Percentiles rank a stretch among this genome's conserved stretches.
Evolutionary conservation across 108 stramenopile species (phyloP).

Genomic region (Ochromonas danica): DNA sequence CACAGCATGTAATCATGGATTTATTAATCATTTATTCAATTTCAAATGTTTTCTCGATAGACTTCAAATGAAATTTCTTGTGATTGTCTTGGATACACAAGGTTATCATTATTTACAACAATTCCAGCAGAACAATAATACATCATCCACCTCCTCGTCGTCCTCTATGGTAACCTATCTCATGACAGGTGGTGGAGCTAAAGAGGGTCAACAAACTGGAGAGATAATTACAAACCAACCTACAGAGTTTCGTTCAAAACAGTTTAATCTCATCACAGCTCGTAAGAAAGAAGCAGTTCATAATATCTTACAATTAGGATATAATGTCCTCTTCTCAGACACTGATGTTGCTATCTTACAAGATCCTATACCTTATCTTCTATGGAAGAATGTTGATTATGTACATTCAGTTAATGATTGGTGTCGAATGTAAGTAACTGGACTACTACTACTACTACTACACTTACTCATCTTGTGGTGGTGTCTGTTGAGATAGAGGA

Average conservation of each 20-base stretch:
- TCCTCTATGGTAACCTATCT: no score
- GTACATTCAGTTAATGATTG: slow-evolving; percentile 21
- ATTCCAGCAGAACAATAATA: not conserved
- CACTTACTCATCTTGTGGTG: no score
- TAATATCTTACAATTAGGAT: slow-evolving; percentile 20
- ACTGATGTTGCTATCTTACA: slow-evolving; percentile 28
- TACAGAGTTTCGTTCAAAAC: slow-evolving; percentile 11
- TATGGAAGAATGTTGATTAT: slow-evolving; percentile 28
- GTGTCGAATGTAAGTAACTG: slow-evolving; percentile 8
- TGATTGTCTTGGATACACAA: not conserved
- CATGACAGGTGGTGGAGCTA: no score
- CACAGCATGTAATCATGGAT: slow-evolving; percentile 12
- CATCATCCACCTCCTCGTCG: no score
- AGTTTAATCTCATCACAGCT: slow-evolving; percentile 12
- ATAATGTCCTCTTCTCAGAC: slow-evolving; percentile 38
- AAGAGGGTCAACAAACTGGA: not conserved
- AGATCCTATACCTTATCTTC: slow-evolving; percentile 20
- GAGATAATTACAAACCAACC: not conserved
- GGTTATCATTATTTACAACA: not conserved
- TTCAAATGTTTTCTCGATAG: slow-evolving; percentile 10
- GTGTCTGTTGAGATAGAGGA: not conserved
- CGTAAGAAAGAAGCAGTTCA: slow-evolving; percentile 18
- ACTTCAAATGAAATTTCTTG: slow-evolving; percentile 27
- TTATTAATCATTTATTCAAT: slow-evolving; percentile 3
- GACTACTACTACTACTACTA: not conserved